A percentile compares a stretch with the other conserved stretches of the same genome.
These are phyloP conservation scores for Ogataea zsoltii DNA, from an alignment of 805 yeast species.

Conservation along the genomic window DNA sequence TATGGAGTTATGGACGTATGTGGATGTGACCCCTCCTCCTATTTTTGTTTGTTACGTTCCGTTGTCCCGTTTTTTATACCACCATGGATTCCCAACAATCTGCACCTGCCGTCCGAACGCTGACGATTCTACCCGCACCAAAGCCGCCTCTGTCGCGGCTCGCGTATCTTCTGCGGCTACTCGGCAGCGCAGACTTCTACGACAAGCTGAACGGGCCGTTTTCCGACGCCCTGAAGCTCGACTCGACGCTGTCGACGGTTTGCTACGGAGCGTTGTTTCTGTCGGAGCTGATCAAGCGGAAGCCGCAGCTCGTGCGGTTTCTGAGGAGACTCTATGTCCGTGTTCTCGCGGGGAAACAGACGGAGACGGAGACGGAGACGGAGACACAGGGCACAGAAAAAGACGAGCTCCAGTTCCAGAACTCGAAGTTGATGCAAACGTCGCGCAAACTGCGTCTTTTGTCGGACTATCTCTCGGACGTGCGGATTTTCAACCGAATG, in stretches of 20 bases:
- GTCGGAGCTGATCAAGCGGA: constrained; percentile 25
- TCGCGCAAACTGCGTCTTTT: constrained; percentile 25
- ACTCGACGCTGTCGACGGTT: constrained; percentile 34
- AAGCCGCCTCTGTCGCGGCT: constrained; percentile 15
- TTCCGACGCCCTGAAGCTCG: constrained; percentile 29
- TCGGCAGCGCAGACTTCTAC: constrained; percentile 30
- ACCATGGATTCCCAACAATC: neutral
- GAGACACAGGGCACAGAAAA: neutral
- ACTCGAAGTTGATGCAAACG: neutral
- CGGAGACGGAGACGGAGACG: neutral
- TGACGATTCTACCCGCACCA: too few species aligned
- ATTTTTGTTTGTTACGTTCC: too few species aligned
- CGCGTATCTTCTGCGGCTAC: constrained; percentile 21
- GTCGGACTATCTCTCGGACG: constrained; percentile 36
- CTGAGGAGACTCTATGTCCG: constrained; percentile 3
- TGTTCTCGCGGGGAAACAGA: neutral
- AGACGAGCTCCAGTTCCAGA: neutral
- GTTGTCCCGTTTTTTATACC: too few species aligned
- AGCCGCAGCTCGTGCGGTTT: constrained; percentile 17
- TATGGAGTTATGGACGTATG: too few species aligned
- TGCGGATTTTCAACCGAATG: constrained; percentile 38
- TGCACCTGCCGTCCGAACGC: neutral
- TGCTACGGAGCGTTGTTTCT: constrained; percentile 34
- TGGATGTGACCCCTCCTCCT: too few species aligned
- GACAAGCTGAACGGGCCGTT: constrained; percentile 28